A percentile compares a stretch with the other conserved stretches of the same genome.
Evolutionary conservation across 1,284 basidiomycete species (phyloP).

Genomic region (Leucocoprinus gongylophorus): DNA sequence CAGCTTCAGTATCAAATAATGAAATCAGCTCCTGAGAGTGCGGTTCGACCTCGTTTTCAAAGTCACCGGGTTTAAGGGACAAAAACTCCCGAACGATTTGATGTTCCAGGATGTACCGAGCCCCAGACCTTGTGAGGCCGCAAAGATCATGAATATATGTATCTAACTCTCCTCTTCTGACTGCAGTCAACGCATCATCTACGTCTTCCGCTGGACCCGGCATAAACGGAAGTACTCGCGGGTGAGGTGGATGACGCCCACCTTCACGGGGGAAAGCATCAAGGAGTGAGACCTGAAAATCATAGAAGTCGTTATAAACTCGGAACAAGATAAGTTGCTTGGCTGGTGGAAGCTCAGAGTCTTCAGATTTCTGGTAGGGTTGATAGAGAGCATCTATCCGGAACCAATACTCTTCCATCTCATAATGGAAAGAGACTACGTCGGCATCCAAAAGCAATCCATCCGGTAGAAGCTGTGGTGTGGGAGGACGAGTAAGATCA

Average conservation of each 20-base stretch:
- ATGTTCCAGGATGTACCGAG: slow-evolving; percentile 78
- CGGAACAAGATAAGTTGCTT: slow-evolving; percentile 89
- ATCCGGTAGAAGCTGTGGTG: slow-evolving; percentile 53
- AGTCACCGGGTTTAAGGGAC: slow-evolving; percentile 83
- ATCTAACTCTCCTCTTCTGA: slow-evolving; percentile 79
- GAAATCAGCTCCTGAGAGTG: slow-evolving; percentile 50
- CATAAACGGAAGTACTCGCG: slow-evolving; percentile 90
- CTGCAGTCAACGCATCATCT: slow-evolving; percentile 80
- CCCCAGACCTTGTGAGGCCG: slow-evolving; percentile 53
- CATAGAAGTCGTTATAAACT: slow-evolving; percentile 97
- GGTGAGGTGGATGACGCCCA: slow-evolving; percentile 57
- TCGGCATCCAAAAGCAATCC: slow-evolving; percentile 86
- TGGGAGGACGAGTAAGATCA: slow-evolving; percentile 29
- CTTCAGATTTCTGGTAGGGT: slow-evolving; percentile 59
- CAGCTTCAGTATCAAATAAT: slow-evolving; percentile 36
- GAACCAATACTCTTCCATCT: slow-evolving; percentile 98
- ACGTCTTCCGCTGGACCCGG: slow-evolving; percentile 86
- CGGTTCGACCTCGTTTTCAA: slow-evolving; percentile 59
- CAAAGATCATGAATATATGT: slow-evolving; percentile 83
- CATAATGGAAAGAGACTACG: slow-evolving; percentile 94
- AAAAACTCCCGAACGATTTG: slow-evolving; percentile 81
- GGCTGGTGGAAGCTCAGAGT: slow-evolving; percentile 51
- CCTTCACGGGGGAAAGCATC: slow-evolving; percentile 86
- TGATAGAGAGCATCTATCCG: slow-evolving; percentile 86
- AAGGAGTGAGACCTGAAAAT: slow-evolving; percentile 89